Evolutionary conservation across 768 basidiomycete genomes (phyloP).

Genomic region (Lactarius quietus): DNA sequence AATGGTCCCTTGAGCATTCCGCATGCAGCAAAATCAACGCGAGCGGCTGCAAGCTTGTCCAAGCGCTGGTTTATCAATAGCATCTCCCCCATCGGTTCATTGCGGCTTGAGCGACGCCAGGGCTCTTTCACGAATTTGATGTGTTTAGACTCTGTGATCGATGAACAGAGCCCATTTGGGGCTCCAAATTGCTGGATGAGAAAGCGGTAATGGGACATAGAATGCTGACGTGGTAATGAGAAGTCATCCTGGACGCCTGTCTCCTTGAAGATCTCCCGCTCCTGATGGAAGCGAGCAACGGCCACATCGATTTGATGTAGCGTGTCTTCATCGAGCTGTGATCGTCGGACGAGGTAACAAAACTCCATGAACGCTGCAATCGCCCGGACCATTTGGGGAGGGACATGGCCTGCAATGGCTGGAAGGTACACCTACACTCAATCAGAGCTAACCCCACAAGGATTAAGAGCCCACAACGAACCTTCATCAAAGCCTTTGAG

Average conservation of each 20-base stretch:
- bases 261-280: background rate
- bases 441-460: too few relatives aligned
- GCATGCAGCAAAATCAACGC: background rate
- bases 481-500: constrained; percentile 7
- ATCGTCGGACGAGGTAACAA: background rate
- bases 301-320: background rate
- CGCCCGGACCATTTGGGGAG: background rate
- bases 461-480: too few relatives aligned
- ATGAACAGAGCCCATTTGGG: background rate
- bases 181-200: too few relatives aligned
- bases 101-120: too few relatives aligned
- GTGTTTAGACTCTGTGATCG: too few relatives aligned
- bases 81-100: too few relatives aligned
- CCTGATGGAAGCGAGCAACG: background rate
- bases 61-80: too few relatives aligned
- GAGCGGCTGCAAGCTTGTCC: too few relatives aligned
- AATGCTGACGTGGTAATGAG: too few relatives aligned
- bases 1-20: background rate
- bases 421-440: background rate
- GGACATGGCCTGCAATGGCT: background rate
- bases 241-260: too few relatives aligned
- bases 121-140: too few relatives aligned
- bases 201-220: too few relatives aligned
- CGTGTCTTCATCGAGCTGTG: background rate
- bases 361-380: background rate